A percentile compares a stretch with the other conserved stretches of the same genome.
Evolutionary conservation across 2,329 filamentous ascomycete genomes (phyloP).

Genomic region (Paecilomyces niveus): DNA sequence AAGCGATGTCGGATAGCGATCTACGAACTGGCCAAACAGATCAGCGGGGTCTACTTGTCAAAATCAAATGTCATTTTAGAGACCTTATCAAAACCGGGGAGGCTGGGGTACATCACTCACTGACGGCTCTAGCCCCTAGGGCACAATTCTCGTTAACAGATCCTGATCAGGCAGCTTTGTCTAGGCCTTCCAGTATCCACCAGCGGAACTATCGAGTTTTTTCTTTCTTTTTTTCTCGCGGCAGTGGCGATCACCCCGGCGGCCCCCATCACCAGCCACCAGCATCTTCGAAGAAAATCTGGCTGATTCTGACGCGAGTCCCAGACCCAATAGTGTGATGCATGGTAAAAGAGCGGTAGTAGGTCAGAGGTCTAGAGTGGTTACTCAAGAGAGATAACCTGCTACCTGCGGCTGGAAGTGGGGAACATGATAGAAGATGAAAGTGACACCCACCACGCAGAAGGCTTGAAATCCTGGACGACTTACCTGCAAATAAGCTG

Average conservation of each 20-base stretch:
- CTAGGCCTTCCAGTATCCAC: not conserved
- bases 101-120: not conserved
- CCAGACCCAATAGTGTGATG: not conserved
- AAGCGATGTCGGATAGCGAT: not conserved
- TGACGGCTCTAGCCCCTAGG: not conserved
- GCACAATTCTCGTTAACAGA: not conserved
- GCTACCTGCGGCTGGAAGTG: not conserved
- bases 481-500: not conserved
- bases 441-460: not conserved
- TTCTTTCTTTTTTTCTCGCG: not conserved
- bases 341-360: not conserved
- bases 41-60: not conserved
- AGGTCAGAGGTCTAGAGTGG: not conserved
- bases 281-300: not conserved
- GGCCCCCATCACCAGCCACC: not conserved
- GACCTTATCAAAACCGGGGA: not conserved
- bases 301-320: not conserved
- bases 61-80: not conserved
- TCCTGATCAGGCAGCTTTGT: not conserved
- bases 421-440: not conserved
- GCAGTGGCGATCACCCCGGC: not conserved
- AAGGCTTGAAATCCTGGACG: not conserved
- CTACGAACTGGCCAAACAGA: not conserved
- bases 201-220: not conserved
- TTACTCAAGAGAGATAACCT: not conserved